Conservation (phyloP, 345 rosid genomes). For the Salix exigua region DNA sequence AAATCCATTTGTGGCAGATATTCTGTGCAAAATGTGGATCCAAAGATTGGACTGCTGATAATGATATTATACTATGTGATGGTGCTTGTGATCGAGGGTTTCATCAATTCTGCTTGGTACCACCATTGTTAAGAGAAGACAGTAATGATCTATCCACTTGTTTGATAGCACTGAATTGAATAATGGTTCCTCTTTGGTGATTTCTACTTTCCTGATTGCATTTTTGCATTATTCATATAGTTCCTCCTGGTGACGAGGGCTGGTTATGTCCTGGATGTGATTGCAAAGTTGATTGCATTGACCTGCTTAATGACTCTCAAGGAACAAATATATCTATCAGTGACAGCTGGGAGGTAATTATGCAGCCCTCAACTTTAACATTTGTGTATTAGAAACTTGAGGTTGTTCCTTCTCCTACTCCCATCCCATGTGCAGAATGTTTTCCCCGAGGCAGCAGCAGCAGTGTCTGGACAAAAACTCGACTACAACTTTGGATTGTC, state of each 20-base stretch:
- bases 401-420: slow-evolving; percentile 8
- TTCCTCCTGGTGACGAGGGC: slow-evolving; percentile 92
- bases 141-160: slow-evolving; percentile 47
- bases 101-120: slow-evolving; percentile 86
- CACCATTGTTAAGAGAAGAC: slow-evolving; percentile 83
- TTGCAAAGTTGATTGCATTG: slow-evolving; percentile 83
- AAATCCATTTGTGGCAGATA: slow-evolving; percentile 52
- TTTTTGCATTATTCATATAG: slow-evolving; percentile 38
- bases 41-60: slow-evolving; percentile 65
- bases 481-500: slow-evolving; percentile 59
- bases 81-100: slow-evolving; percentile 94
- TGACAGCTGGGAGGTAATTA: slow-evolving; percentile 79
- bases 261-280: slow-evolving; percentile 97
- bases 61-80: slow-evolving; percentile 95
- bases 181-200: slow-evolving; percentile 10
- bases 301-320: slow-evolving; percentile 65
- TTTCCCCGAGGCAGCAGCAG: slow-evolving; percentile 79
- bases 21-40: slow-evolving; percentile 97
- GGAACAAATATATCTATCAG: slow-evolving; percentile 60
- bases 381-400: not conserved
- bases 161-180: slow-evolving; percentile 19
- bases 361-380: not conserved
- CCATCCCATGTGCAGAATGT: slow-evolving; percentile 54
- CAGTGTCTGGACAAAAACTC: slow-evolving; percentile 40
- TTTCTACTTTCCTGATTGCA: slow-evolving; percentile 8